phyloP scores from a whole-genome alignment of 2,329 filamentous ascomycete species.

The Neofusicoccum parvum region DNA sequence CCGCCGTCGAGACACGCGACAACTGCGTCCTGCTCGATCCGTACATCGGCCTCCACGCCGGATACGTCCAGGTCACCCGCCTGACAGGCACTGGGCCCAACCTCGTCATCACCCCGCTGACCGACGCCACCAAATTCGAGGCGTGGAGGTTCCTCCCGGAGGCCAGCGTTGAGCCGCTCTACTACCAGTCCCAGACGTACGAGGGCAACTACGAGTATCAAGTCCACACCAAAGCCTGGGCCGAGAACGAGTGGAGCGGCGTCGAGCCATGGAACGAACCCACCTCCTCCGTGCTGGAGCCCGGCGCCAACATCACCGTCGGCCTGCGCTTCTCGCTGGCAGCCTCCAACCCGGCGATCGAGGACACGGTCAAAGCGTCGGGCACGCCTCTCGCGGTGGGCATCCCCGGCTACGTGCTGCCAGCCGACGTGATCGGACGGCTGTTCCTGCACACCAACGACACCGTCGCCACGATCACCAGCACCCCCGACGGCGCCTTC shows the following conservation, averaged over 20 bases:
- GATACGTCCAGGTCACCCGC: slow-evolving; percentile 58
- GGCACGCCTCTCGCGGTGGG: slow-evolving; percentile 55
- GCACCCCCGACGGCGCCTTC: slow-evolving; percentile 43
- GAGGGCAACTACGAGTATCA: slow-evolving; percentile 66
- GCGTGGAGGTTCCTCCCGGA: slow-evolving; percentile 59
- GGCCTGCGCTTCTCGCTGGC: slow-evolving; percentile 57
- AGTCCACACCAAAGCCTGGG: slow-evolving; percentile 56
- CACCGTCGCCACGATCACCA: slow-evolving; percentile 44
- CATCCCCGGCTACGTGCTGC: slow-evolving; percentile 58
- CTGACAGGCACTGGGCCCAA: slow-evolving; percentile 56
- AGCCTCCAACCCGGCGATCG: slow-evolving; percentile 49
- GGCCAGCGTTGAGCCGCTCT: slow-evolving; percentile 35
- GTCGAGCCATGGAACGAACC: slow-evolving; percentile 58
- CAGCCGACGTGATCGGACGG: slow-evolving; percentile 48
- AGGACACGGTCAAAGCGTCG: slow-evolving; percentile 47
- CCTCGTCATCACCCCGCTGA: slow-evolving; percentile 57
- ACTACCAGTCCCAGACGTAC: slow-evolving; percentile 58
- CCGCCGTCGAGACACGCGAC: slow-evolving; percentile 51
- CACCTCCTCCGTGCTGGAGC: slow-evolving; percentile 48
- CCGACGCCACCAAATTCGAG: slow-evolving; percentile 53
- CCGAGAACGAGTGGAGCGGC: slow-evolving; percentile 58
- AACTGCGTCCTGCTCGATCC: slow-evolving; percentile 61
- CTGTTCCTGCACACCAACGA: slow-evolving; percentile 50
- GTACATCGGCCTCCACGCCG: slow-evolving; percentile 62
- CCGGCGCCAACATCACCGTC: slow-evolving; percentile 51